Base-by-base conservation (phyloP, 257 asterid genomes). In the Ehretia macrophylla region DNA sequence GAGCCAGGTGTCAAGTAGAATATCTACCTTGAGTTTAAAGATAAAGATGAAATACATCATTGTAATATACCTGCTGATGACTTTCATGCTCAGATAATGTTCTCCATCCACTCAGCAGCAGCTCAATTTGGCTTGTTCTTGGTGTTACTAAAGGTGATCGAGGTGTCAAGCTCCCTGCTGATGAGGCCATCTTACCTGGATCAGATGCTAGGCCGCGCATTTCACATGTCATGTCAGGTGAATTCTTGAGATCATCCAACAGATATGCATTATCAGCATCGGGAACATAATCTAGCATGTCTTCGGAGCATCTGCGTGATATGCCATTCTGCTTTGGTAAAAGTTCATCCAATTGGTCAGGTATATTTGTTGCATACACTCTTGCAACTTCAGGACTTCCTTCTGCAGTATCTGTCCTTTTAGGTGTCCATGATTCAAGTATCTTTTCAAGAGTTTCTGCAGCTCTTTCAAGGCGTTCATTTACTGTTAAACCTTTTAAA, bases 141-240 rank as follows among this genome's bases (percentile, higher is more conserved):
- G 98, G 98, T 58, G 98, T 92, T 64, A 76, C 58, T 75, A 88
- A 67, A 47, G 99, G 99, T 44, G 99, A 88, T 67, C 87, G 87
- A 1, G 99, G 99, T 32, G 96, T 93, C 81, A 85, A 76, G 75
- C 90, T 83, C 69, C 85, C 96, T 53, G 74, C 80, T 40, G 93
- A 74, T 58, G 91, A 78, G 64, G 85, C 73, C 55, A 56, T 83
- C 84, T 69, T 85, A 71, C 74, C 62, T 56, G 65, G 72, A 58
- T 69, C 76, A 55, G 85, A 81, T 67, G 72, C 73, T 55, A 62
- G 68, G 20, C 62, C 68, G 19, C 72, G 78, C 46, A 63, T 62
- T 58, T 72, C 85, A 67, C 74, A 65, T 1, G 88, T 64, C 65
- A 50, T 62, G 32, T 72, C 77, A 44, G 70, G 61, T 22, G 78